Base-by-base conservation (phyloP, 768 basidiomycete genomes). In the Strobilomyces echinocephalus region DNA sequence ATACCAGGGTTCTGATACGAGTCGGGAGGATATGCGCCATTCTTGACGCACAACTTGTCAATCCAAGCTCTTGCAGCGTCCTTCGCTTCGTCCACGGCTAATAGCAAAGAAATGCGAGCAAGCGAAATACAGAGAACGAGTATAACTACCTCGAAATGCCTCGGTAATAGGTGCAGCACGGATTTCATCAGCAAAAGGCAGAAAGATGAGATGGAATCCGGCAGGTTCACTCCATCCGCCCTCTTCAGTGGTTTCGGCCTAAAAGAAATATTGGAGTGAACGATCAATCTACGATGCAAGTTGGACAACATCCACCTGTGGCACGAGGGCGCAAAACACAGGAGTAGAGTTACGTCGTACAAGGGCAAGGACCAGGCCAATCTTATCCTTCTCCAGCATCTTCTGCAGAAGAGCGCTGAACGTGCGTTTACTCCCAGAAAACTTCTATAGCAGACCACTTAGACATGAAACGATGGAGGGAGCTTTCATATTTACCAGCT, bases 101-200 rank as follows among this genome's bases (percentile, higher is more conserved):
- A 53, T 36, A 48, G 49, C 53, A 42, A 26, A 31, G 16, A 56
- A 56, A 53, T 21, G n/a, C 51, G 24, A 54, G 35, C 21, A 36
- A 49, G 33, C 7, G 4, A 21, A 10, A 24, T 8, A 1, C 10
- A 31, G 15, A 35, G 6, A 45, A 33, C 20, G n/a, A 34, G 30
- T 4, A 2, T 42, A 50, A 69, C 28, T 70, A 84, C 92, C 87
- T 76, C 79, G 77, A 59, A 78, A 74, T 8, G 77, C 84, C 50
- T 81, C 76, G 18, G 84, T 80, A 11, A 93, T 70, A 2, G 88
- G 85, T 7, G 88, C 88, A 18, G 78, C 76, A 45, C 97, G 83
- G 46, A 98, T 87, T 62, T 99, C 97, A 65, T 99, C 97, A 5
- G 90, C 88, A 66, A 89, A 99, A 1, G 95, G 95, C n/a, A 97